Evolutionary conservation across 1,139 yeast species (phyloP), one percentile per base, ranked within the genome.

Genomic region (Sugiyamaella sp.): DNA sequence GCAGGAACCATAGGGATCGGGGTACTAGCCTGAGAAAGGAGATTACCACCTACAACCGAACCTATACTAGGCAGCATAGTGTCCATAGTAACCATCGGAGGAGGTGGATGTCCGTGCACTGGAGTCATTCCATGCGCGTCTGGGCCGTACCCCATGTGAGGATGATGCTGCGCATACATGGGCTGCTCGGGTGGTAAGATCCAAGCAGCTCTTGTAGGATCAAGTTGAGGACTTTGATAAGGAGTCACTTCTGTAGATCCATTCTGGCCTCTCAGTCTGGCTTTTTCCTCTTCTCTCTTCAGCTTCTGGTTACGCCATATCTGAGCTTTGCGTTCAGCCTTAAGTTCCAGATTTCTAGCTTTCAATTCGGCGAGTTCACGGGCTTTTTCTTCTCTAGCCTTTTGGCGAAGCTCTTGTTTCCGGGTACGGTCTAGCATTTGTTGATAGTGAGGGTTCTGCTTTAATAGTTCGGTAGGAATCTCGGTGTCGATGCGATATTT

Each of bases 401-500:
- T 51, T 46, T 46, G 51, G 27, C 46, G 49, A 25, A 42, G 47
- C n/a, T 48, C 55, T 17, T 32, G 17, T 25, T 49, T 48, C 24
- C 35, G 38, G 10, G 43, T 46, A 19, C 32, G 43, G 20, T 52
- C 55, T 9, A 21, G 35, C 40, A 44, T 53, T 61, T 29, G 38
- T 25, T 33, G 46, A 27, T 35, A 25, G 24, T 52, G 55, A 8
- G 52, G 52, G 22, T 27, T 58, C 55, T 39, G 61, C 29, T 54
- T 57, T 32, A 21, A 61, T 49, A 71, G 55, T 46, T 71, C 68
- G 16, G 60, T 57, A 1, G 76, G 75, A 40, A 70, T 58, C 39
- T 60, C 64, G 25, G 69, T 66, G 46, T 72, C 72, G 47, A 74
- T 68, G 51, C 71, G 55, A 61, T 72, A 70, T 53, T 61, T 64